Conservation (phyloP, 495 filamentous ascomycete genomes). For the Penicillium canescens region DNA sequence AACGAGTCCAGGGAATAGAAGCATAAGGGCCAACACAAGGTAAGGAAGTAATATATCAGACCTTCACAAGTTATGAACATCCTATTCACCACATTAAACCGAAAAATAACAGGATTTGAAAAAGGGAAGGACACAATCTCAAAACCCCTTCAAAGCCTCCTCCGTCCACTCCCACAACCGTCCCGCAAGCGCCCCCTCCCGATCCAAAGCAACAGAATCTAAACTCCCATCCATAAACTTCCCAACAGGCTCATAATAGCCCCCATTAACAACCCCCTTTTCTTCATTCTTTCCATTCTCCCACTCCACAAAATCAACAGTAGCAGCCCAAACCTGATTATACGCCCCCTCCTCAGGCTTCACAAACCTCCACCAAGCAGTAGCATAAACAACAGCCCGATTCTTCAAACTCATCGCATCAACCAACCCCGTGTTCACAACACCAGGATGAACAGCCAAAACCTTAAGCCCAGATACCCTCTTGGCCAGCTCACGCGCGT, state of each 20-base stretch:
- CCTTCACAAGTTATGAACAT: too few species aligned
- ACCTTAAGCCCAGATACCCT: constrained; percentile 46
- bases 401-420: constrained; percentile 11
- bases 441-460: constrained; percentile 47
- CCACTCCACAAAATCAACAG: not conserved
- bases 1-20: too few species aligned
- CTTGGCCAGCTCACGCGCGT: constrained; percentile 52
- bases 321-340: constrained; percentile 59
- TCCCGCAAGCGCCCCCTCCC: constrained; percentile 45
- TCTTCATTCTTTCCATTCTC: constrained; percentile 1
- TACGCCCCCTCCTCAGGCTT: constrained; percentile 37
- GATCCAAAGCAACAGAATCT: constrained; percentile 5
- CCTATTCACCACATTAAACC: too few species aligned
- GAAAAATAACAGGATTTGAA: too few species aligned
- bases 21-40: too few species aligned
- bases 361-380: constrained; percentile 13
- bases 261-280: constrained; percentile 33
- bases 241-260: constrained; percentile 56
- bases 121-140: not conserved
- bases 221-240: constrained; percentile 19
- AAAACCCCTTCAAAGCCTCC: constrained; percentile 14
- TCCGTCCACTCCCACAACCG: constrained; percentile 59
- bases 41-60: too few species aligned
- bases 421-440: constrained; percentile 38
- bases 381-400: constrained; percentile 11